Evolutionary conservation across 106 monocot genomes (phyloP).

Genomic region (Posidonia australis): DNA sequence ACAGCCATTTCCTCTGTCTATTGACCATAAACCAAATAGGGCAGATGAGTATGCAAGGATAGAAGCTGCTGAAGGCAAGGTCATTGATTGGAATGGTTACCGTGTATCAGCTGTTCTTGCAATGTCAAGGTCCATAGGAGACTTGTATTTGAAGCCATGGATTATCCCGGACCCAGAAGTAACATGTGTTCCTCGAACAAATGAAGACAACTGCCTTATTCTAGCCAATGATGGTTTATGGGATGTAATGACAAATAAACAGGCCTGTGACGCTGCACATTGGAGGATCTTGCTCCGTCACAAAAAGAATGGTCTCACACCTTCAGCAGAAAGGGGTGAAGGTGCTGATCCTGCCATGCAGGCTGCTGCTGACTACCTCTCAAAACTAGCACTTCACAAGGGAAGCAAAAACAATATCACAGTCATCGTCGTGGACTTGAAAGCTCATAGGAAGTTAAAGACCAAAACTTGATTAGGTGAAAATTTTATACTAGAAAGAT

Average conservation of each 20-base stretch:
- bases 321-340: slow-evolving; percentile 2
- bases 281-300: slow-evolving; percentile 41
- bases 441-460: slow-evolving; percentile 36
- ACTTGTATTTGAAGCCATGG: slow-evolving; percentile 57
- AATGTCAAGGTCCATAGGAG: slow-evolving; percentile 88
- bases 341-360: slow-evolving; percentile 39
- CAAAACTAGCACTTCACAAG: slow-evolving; percentile 41
- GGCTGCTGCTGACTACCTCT: slow-evolving; percentile 41
- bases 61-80: slow-evolving; percentile 68
- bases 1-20: slow-evolving; percentile 52
- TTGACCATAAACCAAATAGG: slow-evolving; percentile 91
- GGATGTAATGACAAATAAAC: slow-evolving; percentile 60
- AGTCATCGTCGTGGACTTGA: slow-evolving; percentile 47
- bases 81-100: slow-evolving; percentile 73
- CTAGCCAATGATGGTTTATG: slow-evolving; percentile 55
- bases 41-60: slow-evolving; percentile 78
- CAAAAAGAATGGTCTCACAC: slow-evolving; percentile 21
- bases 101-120: slow-evolving; percentile 78
- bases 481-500: no score
- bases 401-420: slow-evolving; percentile 63
- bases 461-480: slow-evolving; percentile 20
- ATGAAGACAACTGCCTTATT: slow-evolving; percentile 55
- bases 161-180: slow-evolving; percentile 62
- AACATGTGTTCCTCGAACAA: slow-evolving; percentile 19
- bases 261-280: slow-evolving; percentile 39